Conservation (phyloP, 1,284 basidiomycete species). For the Papiliotrema laurentii region DNA sequence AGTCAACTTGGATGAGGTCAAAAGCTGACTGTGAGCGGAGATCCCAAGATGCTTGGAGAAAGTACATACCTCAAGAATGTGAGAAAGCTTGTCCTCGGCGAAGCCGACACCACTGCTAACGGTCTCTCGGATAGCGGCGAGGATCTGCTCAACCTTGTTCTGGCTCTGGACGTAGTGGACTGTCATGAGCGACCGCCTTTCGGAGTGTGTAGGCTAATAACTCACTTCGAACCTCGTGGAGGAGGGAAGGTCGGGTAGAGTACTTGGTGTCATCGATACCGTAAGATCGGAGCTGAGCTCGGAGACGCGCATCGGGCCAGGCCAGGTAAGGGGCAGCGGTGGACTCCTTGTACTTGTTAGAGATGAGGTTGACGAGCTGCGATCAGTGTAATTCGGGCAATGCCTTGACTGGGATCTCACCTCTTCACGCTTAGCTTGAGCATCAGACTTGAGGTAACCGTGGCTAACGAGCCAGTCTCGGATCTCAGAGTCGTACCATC, state of each 20-base stretch:
- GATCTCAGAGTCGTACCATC: constrained; percentile 77
- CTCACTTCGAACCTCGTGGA: constrained; percentile 63
- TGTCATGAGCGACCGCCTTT: not conserved
- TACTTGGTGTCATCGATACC: constrained; percentile 64
- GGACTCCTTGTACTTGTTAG: constrained; percentile 47
- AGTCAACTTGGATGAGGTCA: constrained; percentile 40
- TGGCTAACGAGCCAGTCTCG: constrained; percentile 71
- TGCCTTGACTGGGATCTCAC: constrained; percentile 43
- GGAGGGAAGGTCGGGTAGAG: constrained; percentile 61
- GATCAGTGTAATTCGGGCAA: not conserved
- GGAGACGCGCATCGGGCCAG: constrained; percentile 86
- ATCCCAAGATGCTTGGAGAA: constrained; percentile 43
- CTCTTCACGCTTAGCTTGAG: constrained; percentile 66
- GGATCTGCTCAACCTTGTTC: constrained; percentile 57
- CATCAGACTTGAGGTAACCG: constrained; percentile 65
- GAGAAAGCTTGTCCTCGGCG: constrained; percentile 61
- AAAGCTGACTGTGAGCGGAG: constrained; percentile 19
- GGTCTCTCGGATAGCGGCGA: constrained; percentile 58
- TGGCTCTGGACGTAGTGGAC: constrained; percentile 66
- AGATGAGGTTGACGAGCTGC: constrained; percentile 27
- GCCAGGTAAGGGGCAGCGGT: constrained; percentile 61
- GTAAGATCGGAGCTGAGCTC: constrained; percentile 71
- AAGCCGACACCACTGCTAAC: constrained; percentile 61
- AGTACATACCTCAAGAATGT: constrained; percentile 34
- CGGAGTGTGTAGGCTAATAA: not conserved